These are phyloP conservation scores for Neurospora discreta DNA, from an alignment of 495 filamentous ascomycete species.

Conservation along the genomic window DNA sequence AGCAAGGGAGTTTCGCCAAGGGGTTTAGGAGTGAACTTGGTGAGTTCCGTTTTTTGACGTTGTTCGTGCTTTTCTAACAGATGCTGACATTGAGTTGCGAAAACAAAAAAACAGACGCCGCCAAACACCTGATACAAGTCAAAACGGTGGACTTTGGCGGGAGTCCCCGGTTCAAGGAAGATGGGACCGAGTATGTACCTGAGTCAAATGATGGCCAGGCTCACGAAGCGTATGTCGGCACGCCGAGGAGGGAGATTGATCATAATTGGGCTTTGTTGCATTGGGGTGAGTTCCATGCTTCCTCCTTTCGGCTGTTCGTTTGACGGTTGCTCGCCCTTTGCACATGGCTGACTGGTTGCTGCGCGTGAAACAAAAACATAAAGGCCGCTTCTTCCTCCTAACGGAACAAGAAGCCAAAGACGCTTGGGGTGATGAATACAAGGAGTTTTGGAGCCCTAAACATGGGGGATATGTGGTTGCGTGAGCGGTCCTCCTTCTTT, in stretches of 20 bases:
- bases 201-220: neutral
- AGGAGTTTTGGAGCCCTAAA: neutral
- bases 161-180: neutral
- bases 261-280: conserved; percentile 4
- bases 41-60: too few relatives aligned
- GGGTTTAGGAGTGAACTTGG: conserved; percentile 1
- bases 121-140: neutral
- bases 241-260: conserved; percentile 1
- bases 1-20: neutral
- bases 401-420: neutral
- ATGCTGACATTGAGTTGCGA: neutral
- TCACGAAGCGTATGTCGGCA: neutral
- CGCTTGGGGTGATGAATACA: neutral
- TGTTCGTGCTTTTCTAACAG: too few relatives aligned
- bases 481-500: neutral
- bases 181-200: neutral
- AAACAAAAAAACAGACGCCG: neutral
- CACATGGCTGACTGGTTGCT: neutral
- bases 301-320: neutral
- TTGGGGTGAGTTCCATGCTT: neutral
- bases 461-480: conserved; percentile 2
- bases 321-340: neutral
- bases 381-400: conserved; percentile 1
- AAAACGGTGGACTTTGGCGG: neutral
- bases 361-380: neutral